Evolutionary conservation across 2,329 filamentous ascomycete species (phyloP).

Genomic region (Kalmusia sp.): DNA sequence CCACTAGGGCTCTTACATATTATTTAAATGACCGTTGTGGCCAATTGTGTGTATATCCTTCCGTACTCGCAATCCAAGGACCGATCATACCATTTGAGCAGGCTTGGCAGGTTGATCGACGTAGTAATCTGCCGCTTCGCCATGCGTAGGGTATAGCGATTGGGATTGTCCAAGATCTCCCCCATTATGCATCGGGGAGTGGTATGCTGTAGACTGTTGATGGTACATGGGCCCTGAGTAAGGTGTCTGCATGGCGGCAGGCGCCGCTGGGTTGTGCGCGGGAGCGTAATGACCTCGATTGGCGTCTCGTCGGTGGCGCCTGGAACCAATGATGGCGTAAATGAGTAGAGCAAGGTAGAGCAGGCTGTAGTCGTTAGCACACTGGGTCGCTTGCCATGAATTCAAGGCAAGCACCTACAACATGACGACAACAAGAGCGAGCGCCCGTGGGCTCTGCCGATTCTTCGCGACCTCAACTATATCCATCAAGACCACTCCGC

Average conservation of each 20-base stretch:
- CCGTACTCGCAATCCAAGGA: no score
- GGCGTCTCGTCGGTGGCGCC: conserved; percentile 43
- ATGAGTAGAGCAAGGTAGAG: conserved; percentile 48
- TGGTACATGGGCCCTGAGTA: conserved; percentile 26
- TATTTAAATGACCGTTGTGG: no score
- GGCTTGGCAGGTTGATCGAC: conserved; percentile 33
- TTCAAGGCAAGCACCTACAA: conserved; percentile 40
- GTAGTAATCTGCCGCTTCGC: conserved; percentile 28
- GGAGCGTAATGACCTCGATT: conserved; percentile 42
- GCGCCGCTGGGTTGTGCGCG: conserved; percentile 36
- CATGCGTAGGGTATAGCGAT: conserved; percentile 27
- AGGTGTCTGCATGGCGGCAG: conserved; percentile 18
- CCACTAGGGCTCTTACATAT: no score
- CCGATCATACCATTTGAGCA: conserved; percentile 32
- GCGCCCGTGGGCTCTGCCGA: conserved; percentile 25
- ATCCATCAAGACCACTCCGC: conserved; percentile 38
- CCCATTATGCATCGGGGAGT: conserved; percentile 24
- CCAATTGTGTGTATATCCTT: no score
- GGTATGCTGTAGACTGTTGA: conserved; percentile 34
- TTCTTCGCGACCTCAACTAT: conserved; percentile 31
- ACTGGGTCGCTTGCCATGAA: conserved; percentile 10
- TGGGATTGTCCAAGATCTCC: conserved; percentile 23
- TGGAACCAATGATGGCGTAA: conserved; percentile 47
- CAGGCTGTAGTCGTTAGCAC: conserved; percentile 29
- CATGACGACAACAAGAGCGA: conserved; percentile 40